Conservation (phyloP, 2,329 filamentous ascomycete species). For the Eutypella sp. region DNA sequence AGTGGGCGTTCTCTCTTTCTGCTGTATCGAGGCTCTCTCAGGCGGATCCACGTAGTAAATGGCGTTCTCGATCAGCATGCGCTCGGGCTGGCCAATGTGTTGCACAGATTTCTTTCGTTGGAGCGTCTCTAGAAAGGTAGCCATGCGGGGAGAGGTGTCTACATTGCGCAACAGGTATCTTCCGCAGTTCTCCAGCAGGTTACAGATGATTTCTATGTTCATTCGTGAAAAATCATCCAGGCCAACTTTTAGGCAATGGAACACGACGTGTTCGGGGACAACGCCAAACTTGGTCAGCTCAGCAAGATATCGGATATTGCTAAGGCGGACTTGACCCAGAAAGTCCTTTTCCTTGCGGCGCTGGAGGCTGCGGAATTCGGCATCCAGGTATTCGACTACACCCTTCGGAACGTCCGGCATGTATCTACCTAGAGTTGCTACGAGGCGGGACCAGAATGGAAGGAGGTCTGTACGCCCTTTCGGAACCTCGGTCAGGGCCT, state of each 20-base stretch:
- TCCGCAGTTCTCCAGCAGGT: conserved; percentile 92
- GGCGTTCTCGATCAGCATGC: conserved; percentile 97
- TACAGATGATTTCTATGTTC: conserved; percentile 98
- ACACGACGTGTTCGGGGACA: conserved; percentile 96
- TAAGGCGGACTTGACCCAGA: conserved; percentile 83
- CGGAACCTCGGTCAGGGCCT: conserved; percentile 88
- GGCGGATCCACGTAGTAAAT: conserved; percentile 97
- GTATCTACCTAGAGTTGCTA: conserved; percentile 89
- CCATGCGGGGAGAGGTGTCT: conserved; percentile 90
- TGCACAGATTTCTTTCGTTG: conserved; percentile 95
- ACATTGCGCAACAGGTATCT: conserved; percentile 88
- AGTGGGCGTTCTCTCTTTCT: conserved; percentile 91
- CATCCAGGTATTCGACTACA: conserved; percentile 85
- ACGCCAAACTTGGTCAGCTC: conserved; percentile 98
- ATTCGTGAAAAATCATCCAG: conserved; percentile 96
- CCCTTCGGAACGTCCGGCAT: conserved; percentile 92
- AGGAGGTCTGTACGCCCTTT: conserved; percentile 90
- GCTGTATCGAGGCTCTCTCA: conserved; percentile 85
- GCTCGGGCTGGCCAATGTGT: conserved; percentile 90
- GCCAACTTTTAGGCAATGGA: conserved; percentile 96
- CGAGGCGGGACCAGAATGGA: conserved; percentile 84
- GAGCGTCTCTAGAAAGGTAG: conserved; percentile 87
- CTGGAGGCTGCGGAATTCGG: conserved; percentile 94
- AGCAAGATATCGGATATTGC: conserved; percentile 95
- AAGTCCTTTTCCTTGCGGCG: conserved; percentile 98